Base-by-base conservation (phyloP, 1,284 basidiomycete species). In the Meripilus lineatus region DNA sequence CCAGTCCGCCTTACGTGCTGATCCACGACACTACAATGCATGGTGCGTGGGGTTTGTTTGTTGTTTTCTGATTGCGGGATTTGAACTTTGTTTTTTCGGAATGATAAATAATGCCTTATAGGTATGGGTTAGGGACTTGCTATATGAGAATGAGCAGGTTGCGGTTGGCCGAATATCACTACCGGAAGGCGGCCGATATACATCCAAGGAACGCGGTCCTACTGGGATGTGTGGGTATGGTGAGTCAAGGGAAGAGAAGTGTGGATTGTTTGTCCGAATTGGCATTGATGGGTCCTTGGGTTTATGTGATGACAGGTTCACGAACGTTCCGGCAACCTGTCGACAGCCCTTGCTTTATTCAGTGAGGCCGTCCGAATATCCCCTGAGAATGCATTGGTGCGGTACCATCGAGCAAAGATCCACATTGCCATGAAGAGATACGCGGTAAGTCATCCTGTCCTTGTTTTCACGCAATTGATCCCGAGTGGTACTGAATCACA, bases 41-140 rank as follows among this genome's bases (percentile, higher is more conserved):
- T 97, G 93, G 93, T 93, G 64, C 62, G 76, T 66, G 25, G 36
- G 45, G 50, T 32, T 42, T 37, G 39, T 41, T 49, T 46, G 45
- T 34, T 18, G 53, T 48, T 32, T 45, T 32, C 40, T 39, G 28
- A 39, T 34, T 20, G 10, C 18, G 13, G 18, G 11, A 8, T 36
- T 36, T 36, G 8, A 10, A 36, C 18, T 10, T 8, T 36, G 11
- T 8, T 17, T 20, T 13, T 11, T 13, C 34, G 10, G 34, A 10
- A 22, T 40, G 10, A 21, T 40, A 28, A 22, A 38, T 40, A n/a
- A 22, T 40, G 5, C 7, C 32, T 40, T 18, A 41, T 62, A 94
- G 91, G 92, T 97, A 96, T 67, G 94, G 94, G n/a, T 72, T 97
- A 54, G 93, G 94, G 44, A 87, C 89, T 39, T 94, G 92, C 60